phyloP scores from a whole-genome alignment of 2,329 filamentous ascomycete genomes.

The Colletotrichum sp. region DNA sequence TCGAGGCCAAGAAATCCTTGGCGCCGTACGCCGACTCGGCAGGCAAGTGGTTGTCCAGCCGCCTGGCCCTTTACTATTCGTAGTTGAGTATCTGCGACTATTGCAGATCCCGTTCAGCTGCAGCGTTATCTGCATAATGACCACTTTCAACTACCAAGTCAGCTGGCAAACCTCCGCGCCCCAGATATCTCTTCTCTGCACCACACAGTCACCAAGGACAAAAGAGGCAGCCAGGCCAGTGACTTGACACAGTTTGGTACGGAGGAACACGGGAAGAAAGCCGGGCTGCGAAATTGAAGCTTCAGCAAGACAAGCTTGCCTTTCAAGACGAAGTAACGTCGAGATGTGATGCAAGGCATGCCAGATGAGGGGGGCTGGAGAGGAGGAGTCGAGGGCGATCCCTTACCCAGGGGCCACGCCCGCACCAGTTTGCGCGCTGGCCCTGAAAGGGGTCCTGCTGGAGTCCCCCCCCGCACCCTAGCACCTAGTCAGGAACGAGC shows the following conservation, averaged over 20 bases:
- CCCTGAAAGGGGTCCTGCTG: neutral
- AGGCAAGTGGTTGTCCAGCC: neutral
- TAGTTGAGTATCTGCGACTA: neutral
- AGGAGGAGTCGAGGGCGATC: neutral
- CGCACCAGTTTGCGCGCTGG: neutral
- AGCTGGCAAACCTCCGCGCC: neutral
- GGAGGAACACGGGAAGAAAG: neutral
- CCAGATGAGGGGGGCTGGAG: neutral
- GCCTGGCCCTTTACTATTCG: neutral
- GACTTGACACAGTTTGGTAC: neutral
- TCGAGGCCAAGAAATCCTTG: neutral
- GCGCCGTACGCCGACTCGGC: neutral
- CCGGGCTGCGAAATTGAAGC: neutral
- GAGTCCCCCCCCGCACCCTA: neutral
- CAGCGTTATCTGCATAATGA: neutral
- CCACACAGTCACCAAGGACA: neutral
- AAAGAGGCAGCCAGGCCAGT: neutral
- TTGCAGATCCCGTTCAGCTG: neutral
- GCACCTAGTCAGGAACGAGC: constrained; percentile 11
- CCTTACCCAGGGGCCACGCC: neutral
- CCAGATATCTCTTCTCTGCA: neutral
- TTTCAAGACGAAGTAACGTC: neutral
- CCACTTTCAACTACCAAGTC: neutral
- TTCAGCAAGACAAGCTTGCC: neutral
- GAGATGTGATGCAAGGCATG: neutral